These are phyloP conservation scores for Dendrothele bispora DNA, from an alignment of 768 basidiomycete species.

Conservation along the genomic window DNA sequence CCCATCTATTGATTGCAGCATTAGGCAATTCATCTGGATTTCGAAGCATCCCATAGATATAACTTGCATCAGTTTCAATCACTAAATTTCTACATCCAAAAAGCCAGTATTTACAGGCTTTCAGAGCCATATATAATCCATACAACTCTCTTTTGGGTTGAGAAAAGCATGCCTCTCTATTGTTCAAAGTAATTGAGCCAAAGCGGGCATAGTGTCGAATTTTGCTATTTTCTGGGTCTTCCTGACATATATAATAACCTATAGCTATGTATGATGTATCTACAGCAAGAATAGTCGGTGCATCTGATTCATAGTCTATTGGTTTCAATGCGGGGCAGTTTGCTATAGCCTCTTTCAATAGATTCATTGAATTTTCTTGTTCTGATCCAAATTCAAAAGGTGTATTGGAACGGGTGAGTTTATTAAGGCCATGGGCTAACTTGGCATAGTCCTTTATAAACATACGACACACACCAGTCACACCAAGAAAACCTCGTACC, in stretches of 20 bases:
- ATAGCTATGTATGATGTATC: constrained; percentile 26
- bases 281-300: constrained; percentile 27
- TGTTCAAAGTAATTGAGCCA: constrained; percentile 33
- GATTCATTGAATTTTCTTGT: constrained; percentile 7
- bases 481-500: constrained; percentile 14
- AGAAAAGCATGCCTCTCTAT: constrained; percentile 30
- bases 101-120: constrained; percentile 18
- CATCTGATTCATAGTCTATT: constrained; percentile 27
- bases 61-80: constrained; percentile 38
- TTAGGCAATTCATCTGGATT: constrained; percentile 36
- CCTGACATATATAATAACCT: constrained; percentile 20
- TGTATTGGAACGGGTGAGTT: constrained; percentile 13
- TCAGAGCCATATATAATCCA: constrained; percentile 29
- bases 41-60: constrained; percentile 43
- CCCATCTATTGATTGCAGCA: constrained; percentile 40
- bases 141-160: constrained; percentile 41
- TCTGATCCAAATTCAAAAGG: constrained; percentile 41
- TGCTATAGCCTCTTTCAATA: constrained; percentile 17
- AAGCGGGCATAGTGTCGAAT: constrained; percentile 22
- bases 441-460: constrained; percentile 11
- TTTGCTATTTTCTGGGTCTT: constrained; percentile 10
- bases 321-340: constrained; percentile 22
- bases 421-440: background rate
- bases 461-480: constrained; percentile 6
- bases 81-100: constrained; percentile 26